A percentile compares a stretch with the other conserved stretches of the same genome.
phyloP scores from a whole-genome alignment of 2,329 filamentous ascomycete genomes.

The Nigrospora sphaerica region DNA sequence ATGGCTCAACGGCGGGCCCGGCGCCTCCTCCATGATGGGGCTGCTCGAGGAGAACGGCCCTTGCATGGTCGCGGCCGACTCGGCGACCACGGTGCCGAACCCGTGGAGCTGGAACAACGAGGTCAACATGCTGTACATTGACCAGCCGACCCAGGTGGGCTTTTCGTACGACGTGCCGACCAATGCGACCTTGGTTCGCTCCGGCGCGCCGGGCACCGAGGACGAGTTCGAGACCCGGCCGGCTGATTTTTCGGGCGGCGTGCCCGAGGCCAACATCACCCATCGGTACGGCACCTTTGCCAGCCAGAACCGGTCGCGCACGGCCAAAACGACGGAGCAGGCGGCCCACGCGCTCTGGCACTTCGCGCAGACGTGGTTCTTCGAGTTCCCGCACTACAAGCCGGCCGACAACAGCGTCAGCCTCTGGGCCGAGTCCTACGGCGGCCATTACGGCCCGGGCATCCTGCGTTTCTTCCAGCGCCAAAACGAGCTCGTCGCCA shows the following conservation, averaged over 20 bases:
- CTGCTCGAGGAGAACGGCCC: conserved; percentile 34
- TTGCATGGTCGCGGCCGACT: conserved; percentile 34
- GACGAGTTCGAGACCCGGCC: conserved; percentile 4
- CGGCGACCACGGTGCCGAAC: conserved; percentile 41
- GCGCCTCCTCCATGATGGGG: conserved; percentile 45
- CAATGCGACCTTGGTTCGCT: conserved; percentile 42
- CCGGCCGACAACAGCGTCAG: conserved; percentile 51
- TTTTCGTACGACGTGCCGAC: conserved; percentile 53
- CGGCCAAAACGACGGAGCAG: conserved; percentile 39
- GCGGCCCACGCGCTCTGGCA: conserved; percentile 53
- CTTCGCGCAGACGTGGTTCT: conserved; percentile 51
- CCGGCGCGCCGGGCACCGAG: conserved; percentile 18
- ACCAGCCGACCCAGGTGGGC: conserved; percentile 53
- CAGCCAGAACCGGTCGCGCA: conserved; percentile 35
- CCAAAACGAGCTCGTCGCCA: conserved; percentile 22
- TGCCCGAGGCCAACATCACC: conserved; percentile 29
- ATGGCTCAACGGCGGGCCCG: conserved; percentile 54
- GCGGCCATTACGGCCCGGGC: conserved; percentile 23
- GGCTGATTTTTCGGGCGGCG: conserved; percentile 27
- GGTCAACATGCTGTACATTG: conserved; percentile 46
- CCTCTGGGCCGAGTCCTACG: conserved; percentile 25
- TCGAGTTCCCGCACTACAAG: conserved; percentile 45
- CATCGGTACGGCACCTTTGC: conserved; percentile 46
- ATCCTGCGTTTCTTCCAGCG: conserved; percentile 21
- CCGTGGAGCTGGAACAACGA: conserved; percentile 52